Percentiles rank a stretch among this genome's conserved stretches.
These are phyloP conservation scores for Teratosphaeria zuluensis DNA, from an alignment of 2,329 filamentous ascomycete genomes.

Conservation along the genomic window DNA sequence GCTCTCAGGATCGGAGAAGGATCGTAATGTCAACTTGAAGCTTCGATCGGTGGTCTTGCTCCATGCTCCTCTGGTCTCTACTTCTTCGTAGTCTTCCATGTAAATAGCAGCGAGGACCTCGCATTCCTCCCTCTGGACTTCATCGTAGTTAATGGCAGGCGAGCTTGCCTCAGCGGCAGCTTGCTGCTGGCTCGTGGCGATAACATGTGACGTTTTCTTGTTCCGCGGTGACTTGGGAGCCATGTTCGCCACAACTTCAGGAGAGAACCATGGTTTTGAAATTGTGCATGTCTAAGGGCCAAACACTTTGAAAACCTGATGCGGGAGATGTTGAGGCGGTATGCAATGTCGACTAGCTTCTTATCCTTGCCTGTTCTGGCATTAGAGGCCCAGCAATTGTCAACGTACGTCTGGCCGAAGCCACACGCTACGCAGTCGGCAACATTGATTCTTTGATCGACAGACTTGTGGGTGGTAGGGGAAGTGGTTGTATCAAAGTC, in stretches of 20 bases:
- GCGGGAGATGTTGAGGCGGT: not conserved
- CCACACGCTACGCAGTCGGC: not conserved
- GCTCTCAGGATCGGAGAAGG: conserved; percentile 63
- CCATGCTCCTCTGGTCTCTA: conserved; percentile 68
- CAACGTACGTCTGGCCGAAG: not conserved
- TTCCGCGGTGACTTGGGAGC: conserved; percentile 38
- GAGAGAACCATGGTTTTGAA: conserved; percentile 10
- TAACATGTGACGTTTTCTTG: conserved; percentile 10
- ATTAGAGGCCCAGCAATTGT: not conserved
- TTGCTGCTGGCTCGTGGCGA: not conserved
- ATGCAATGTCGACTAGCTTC: not conserved
- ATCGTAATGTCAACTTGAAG: conserved; percentile 71
- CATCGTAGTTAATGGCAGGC: conserved; percentile 57
- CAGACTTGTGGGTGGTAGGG: not conserved
- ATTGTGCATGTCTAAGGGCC: not conserved
- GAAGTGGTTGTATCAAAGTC: not conserved
- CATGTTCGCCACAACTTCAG: conserved; percentile 23
- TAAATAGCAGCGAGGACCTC: conserved; percentile 81
- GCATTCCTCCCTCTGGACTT: conserved; percentile 80
- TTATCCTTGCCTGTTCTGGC: not conserved
- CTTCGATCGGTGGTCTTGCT: conserved; percentile 72
- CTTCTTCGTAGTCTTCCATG: conserved; percentile 72
- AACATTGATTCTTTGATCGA: not conserved
- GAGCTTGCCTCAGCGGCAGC: not conserved
- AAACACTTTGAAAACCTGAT: conserved; percentile 12